A percentile compares a stretch with the other conserved stretches of the same genome.
phyloP scores from a whole-genome alignment of 257 asterid genomes.

The Prunella vulgaris region DNA sequence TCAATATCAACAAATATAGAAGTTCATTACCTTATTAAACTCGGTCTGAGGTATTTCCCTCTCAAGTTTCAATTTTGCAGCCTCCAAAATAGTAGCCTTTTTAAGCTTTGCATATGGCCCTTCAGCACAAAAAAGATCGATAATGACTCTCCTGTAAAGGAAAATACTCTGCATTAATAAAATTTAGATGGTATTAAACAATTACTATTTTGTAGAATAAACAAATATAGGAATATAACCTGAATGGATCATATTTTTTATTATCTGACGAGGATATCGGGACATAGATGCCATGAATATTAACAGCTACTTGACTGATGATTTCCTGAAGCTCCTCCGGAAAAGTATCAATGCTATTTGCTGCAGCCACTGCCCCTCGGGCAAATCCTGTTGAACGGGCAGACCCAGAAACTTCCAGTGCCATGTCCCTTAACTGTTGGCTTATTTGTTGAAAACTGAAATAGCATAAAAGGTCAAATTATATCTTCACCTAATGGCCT shows the following conservation, averaged over 20 bases:
- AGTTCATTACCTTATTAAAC: too few species aligned
- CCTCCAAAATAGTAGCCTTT: too few species aligned
- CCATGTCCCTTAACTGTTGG: constrained; percentile 53
- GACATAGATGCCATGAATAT: constrained; percentile 77
- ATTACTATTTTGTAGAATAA: too few species aligned
- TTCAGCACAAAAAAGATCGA: too few species aligned
- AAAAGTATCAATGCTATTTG: constrained; percentile 43
- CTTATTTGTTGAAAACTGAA: constrained; percentile 69
- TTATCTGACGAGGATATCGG: constrained; percentile 68
- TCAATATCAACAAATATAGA: too few species aligned
- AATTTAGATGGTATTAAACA: too few species aligned
- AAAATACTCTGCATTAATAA: too few species aligned
- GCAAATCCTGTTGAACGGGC: constrained; percentile 44
- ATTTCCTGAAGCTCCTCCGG: constrained; percentile 63
- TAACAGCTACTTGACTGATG: constrained; percentile 53
- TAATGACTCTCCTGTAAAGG: too few species aligned
- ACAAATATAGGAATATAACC: constrained; percentile 3
- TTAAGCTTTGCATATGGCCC: too few species aligned
- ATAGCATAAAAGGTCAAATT: constrained; percentile 21
- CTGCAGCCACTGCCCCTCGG: constrained; percentile 51
- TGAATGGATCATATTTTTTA: constrained; percentile 48
- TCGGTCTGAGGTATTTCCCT: too few species aligned
- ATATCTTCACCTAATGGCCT: constrained; percentile 2
- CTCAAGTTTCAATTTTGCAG: too few species aligned
- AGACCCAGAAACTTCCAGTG: constrained; percentile 38